phyloP scores from a whole-genome alignment of 371 early-diverging fungal genomes.

The Umbelopsis sp. region DNA sequence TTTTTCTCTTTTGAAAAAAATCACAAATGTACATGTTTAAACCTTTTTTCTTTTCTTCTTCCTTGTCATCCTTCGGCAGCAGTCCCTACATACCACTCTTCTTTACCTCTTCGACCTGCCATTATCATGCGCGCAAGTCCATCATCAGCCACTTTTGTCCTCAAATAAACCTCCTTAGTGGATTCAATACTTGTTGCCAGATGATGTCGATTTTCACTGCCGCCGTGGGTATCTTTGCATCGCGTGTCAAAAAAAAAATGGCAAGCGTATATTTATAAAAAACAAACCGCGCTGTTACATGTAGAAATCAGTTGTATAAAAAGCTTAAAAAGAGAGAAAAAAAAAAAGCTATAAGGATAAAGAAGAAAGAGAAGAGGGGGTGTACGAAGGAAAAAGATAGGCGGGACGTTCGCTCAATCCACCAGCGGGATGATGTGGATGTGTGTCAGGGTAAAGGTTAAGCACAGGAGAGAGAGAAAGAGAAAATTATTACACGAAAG shows the following conservation, averaged over 20 bases:
- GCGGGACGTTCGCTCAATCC: neutral
- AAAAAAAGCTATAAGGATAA: neutral
- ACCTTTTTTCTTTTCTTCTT: too few relatives aligned
- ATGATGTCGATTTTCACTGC: too few relatives aligned
- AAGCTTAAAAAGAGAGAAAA: neutral
- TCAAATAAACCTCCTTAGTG: neutral
- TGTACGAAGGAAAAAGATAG: neutral
- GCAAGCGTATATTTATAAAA: slow-evolving; percentile 12
- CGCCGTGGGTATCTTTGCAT: neutral
- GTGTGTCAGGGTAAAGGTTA: neutral
- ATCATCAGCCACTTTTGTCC: too few relatives aligned
- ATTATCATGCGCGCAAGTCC: too few relatives aligned
- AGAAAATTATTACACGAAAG: slow-evolving; percentile 19
- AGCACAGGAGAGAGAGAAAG: neutral
- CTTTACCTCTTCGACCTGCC: too few relatives aligned
- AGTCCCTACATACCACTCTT: too few relatives aligned
- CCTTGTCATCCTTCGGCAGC: too few relatives aligned
- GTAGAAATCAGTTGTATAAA: slow-evolving; percentile 3
- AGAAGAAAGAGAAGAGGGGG: neutral
- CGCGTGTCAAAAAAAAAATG: neutral
- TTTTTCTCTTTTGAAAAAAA: too few relatives aligned
- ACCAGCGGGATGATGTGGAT: neutral
- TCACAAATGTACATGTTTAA: too few relatives aligned
- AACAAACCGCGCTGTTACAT: slow-evolving; percentile 20
- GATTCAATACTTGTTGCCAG: too few relatives aligned